Evolutionary conservation across 1,139 yeast genomes (phyloP).

Genomic region (Kluyveromyces sp.): DNA sequence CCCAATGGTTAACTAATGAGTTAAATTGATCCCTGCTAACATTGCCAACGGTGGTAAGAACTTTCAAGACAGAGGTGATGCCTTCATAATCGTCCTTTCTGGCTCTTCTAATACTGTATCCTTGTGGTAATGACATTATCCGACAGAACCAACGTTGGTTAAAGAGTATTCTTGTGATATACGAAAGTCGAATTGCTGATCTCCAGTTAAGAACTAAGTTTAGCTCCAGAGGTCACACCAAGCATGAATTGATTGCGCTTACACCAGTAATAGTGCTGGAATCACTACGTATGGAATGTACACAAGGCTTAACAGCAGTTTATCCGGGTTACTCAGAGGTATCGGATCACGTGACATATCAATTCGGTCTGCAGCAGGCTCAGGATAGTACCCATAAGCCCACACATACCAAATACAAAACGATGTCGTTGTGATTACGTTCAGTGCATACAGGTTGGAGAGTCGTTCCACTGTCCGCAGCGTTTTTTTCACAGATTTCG

Average conservation of each 20-base stretch:
- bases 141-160: too few relatives aligned
- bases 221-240: too few relatives aligned
- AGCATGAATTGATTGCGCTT: too few relatives aligned
- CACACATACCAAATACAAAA: constrained; percentile 23
- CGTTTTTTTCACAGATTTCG: constrained; percentile 8
- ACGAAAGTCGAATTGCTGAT: too few relatives aligned
- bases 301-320: constrained; percentile 17
- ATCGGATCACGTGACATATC: constrained; percentile 4
- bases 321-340: constrained; percentile 17
- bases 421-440: constrained; percentile 28
- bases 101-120: constrained; percentile 46
- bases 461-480: constrained; percentile 10
- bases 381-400: constrained; percentile 26
- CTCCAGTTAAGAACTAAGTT: too few relatives aligned
- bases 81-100: constrained; percentile 42
- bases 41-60: constrained; percentile 61
- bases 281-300: constrained; percentile 28
- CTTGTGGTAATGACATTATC: constrained; percentile 12
- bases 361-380: neutral
- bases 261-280: constrained; percentile 21
- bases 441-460: constrained; percentile 24
- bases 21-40: constrained; percentile 40
- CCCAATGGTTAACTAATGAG: constrained; percentile 45
- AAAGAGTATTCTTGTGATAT: too few relatives aligned
- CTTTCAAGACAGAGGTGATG: constrained; percentile 45